Conservation (phyloP, 2,329 filamentous ascomycete species). For the Trichoderma sp. region DNA sequence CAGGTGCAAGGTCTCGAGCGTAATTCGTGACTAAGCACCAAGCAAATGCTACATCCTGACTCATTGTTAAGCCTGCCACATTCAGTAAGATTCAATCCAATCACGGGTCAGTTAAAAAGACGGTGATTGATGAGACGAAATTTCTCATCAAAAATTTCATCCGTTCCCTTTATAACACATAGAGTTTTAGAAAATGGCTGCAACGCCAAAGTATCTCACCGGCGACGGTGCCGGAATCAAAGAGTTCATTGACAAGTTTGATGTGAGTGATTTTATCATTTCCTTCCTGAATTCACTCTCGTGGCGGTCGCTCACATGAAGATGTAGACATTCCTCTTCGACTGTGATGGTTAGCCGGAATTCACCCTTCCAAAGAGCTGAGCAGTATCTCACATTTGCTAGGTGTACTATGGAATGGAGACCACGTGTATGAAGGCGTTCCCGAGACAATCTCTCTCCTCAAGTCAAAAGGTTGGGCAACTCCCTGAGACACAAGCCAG, state of each 20-base stretch:
- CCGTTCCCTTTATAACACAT: not conserved
- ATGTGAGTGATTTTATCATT: constrained; percentile 60
- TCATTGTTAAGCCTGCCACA: not conserved
- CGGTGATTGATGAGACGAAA: not conserved
- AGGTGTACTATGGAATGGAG: constrained; percentile 97
- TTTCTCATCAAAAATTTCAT: not conserved
- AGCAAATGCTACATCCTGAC: not conserved
- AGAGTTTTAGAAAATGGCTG: constrained; percentile 26
- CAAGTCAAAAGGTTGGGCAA: constrained; percentile 67
- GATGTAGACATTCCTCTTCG: constrained; percentile 68
- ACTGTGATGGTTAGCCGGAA: constrained; percentile 81
- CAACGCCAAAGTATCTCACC: constrained; percentile 64
- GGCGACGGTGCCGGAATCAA: constrained; percentile 75
- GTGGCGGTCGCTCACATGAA: constrained; percentile 37
- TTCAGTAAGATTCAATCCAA: not conserved
- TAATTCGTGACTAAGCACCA: constrained; percentile 6
- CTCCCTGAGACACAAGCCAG: not conserved
- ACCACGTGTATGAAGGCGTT: constrained; percentile 81
- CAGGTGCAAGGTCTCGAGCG: not conserved
- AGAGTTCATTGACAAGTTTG: constrained; percentile 85
- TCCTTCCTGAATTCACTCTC: not conserved
- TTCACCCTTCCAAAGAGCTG: not conserved
- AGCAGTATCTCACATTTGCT: constrained; percentile 22
- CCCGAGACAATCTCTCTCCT: constrained; percentile 83
- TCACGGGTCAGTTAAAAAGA: not conserved